Conservation (phyloP, 305 asterid species). For the Solanum hybrid region DNA sequence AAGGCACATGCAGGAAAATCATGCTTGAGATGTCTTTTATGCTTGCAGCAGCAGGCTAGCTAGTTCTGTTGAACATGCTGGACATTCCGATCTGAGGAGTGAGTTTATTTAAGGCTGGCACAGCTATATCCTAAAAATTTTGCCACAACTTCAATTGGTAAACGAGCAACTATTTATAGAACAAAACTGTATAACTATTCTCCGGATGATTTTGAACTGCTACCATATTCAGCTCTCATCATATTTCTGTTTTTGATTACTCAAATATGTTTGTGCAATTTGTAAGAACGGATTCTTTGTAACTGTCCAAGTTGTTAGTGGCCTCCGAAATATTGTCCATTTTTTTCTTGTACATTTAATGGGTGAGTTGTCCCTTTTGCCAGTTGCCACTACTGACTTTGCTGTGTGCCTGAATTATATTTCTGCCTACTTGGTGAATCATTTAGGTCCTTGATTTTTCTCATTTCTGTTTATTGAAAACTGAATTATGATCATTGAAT, state of each 20-base stretch:
- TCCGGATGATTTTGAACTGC: neutral
- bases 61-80: neutral
- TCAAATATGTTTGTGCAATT: slow-evolving; percentile 2
- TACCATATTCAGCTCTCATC: neutral
- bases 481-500: neutral
- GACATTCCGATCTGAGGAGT: neutral
- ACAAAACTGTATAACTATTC: neutral
- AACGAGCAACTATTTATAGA: slow-evolving; percentile 1
- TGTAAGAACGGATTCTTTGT: neutral
- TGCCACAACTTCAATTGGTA: slow-evolving; percentile 1
- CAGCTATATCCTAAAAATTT: neutral
- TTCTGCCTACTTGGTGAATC: neutral
- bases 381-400: neutral
- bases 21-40: slow-evolving; percentile 23
- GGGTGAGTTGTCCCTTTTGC: neutral
- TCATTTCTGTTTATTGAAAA: neutral
- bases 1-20: slow-evolving; percentile 41
- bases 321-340: neutral
- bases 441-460: neutral
- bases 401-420: neutral
- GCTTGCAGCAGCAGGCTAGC: neutral
- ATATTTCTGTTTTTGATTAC: neutral
- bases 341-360: neutral
- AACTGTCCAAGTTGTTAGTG: neutral
- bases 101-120: neutral